Evolutionary conservation across 345 rosid species (phyloP).

Genomic region (Boechera divaricarpa): DNA sequence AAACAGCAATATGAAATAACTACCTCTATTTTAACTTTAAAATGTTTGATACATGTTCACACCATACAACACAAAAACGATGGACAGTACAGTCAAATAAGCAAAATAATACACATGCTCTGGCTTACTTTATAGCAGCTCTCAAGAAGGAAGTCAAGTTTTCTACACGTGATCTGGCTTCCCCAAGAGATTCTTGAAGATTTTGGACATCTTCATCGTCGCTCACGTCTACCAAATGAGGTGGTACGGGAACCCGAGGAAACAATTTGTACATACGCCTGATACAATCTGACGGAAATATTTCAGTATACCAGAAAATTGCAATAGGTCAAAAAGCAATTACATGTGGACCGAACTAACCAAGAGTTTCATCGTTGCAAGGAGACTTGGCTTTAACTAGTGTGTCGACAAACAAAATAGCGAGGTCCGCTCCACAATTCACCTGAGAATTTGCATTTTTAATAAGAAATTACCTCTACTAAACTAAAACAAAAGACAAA

Average conservation of each 20-base stretch:
- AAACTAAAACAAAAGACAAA: not conserved
- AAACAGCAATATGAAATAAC: not conserved
- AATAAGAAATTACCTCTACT: not conserved
- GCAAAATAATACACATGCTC: not conserved
- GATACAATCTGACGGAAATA: slow-evolving; percentile 68
- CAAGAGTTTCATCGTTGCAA: slow-evolving; percentile 67
- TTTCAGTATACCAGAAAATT: slow-evolving; percentile 39
- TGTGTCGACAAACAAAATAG: slow-evolving; percentile 69
- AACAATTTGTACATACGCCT: slow-evolving; percentile 76
- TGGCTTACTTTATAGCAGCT: slow-evolving; percentile 83
- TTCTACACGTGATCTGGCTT: slow-evolving; percentile 84
- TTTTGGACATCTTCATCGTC: slow-evolving; percentile 78
- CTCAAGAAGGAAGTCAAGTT: slow-evolving; percentile 81
- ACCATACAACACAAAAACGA: not conserved
- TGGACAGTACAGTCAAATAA: not conserved
- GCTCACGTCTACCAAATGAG: slow-evolving; percentile 56
- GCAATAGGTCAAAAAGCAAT: not conserved
- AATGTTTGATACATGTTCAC: slow-evolving; percentile 8
- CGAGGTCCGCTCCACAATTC: slow-evolving; percentile 93
- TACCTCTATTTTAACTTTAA: not conserved
- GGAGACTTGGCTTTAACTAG: slow-evolving; percentile 77
- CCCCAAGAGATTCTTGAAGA: slow-evolving; percentile 83
- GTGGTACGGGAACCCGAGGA: slow-evolving; percentile 80
- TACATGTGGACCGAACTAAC: slow-evolving; percentile 55
- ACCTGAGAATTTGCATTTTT: slow-evolving; percentile 52